Conservation (phyloP, 148 eudicot species). For the Chenopodium formosanum region DNA sequence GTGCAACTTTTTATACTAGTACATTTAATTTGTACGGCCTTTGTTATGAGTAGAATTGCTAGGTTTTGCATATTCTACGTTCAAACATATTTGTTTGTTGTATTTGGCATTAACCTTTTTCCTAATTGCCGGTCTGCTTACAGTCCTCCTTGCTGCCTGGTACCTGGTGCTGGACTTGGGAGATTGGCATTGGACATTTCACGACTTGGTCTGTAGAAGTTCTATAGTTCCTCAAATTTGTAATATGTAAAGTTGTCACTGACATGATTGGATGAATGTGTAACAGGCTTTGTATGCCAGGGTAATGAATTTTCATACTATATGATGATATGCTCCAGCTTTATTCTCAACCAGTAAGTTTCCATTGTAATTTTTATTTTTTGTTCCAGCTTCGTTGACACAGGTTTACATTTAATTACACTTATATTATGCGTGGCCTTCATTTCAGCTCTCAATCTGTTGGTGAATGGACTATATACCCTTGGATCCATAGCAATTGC, state of each 20-base stretch:
- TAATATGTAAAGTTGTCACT: slow-evolving; percentile 17
- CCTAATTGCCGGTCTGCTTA: not conserved
- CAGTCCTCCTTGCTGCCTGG: slow-evolving; percentile 92
- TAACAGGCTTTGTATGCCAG: slow-evolving; percentile 81
- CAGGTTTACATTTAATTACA: not conserved
- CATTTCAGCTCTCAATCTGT: slow-evolving; percentile 55
- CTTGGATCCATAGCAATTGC: slow-evolving; percentile 99
- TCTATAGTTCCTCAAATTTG: not conserved
- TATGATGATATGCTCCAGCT: slow-evolving; percentile 99
- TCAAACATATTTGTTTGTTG: not conserved
- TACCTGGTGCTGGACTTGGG: slow-evolving; percentile 99
- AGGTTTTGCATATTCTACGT: not conserved
- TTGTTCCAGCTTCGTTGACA: not conserved
- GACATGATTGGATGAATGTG: slow-evolving; percentile 22
- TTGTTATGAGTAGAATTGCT: not conserved
- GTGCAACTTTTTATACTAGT: not conserved
- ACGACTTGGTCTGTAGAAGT: slow-evolving; percentile 57
- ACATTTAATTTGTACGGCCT: not conserved
- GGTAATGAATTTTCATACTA: slow-evolving; percentile 98
- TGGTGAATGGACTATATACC: slow-evolving; percentile 88
- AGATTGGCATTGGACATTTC: slow-evolving; percentile 97
- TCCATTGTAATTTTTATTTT: slow-evolving; percentile 12
- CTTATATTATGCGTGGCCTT: not conserved
- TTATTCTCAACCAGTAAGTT: slow-evolving; percentile 89
- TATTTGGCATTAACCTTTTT: not conserved